A percentile compares a stretch with the other conserved stretches of the same genome.
These are phyloP conservation scores for Galeopsis tetrahit DNA, from an alignment of 257 asterid species.

Conservation along the genomic window DNA sequence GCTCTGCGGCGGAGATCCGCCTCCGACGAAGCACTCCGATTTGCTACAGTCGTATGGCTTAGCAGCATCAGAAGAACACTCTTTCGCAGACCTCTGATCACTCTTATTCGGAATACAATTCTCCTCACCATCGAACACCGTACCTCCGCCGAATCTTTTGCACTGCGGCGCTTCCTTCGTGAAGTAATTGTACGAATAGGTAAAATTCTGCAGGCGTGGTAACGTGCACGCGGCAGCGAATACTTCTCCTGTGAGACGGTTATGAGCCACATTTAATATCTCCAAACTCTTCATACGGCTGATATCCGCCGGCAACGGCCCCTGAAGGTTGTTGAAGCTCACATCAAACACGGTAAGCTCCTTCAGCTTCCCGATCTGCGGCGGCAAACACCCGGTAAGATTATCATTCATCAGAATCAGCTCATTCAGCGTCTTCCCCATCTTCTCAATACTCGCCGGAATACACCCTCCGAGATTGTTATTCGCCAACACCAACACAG, in stretches of 20 bases:
- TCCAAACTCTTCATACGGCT: slow-evolving; percentile 52
- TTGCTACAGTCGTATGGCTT: slow-evolving; percentile 78
- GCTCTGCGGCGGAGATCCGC: slow-evolving; percentile 6
- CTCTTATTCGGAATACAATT: slow-evolving; percentile 74
- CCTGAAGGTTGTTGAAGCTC: slow-evolving; percentile 50
- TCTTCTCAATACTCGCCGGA: slow-evolving; percentile 56
- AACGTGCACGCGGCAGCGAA: slow-evolving; percentile 52
- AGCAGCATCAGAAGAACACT: slow-evolving; percentile 73
- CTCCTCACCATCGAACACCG: slow-evolving; percentile 52
- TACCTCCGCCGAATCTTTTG: slow-evolving; percentile 38
- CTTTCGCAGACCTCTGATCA: slow-evolving; percentile 64
- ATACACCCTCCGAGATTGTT: slow-evolving; percentile 61
- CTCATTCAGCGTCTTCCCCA: slow-evolving; percentile 58
- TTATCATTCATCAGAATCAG: slow-evolving; percentile 55
- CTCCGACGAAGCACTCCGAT: slow-evolving; percentile 48
- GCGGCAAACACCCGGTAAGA: slow-evolving; percentile 59
- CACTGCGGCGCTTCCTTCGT: slow-evolving; percentile 55
- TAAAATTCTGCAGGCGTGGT: slow-evolving; percentile 57
- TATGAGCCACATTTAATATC: slow-evolving; percentile 56
- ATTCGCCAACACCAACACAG: slow-evolving; percentile 58
- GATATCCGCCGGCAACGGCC: slow-evolving; percentile 51
- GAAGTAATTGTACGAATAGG: slow-evolving; percentile 55
- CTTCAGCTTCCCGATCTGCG: slow-evolving; percentile 51
- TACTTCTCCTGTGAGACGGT: slow-evolving; percentile 50
- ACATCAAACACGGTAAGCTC: slow-evolving; percentile 60